Evolutionary conservation across 345 rosid species (phyloP), one percentile per base, ranked within the genome.

Genomic region (Pistacia atlantica): DNA sequence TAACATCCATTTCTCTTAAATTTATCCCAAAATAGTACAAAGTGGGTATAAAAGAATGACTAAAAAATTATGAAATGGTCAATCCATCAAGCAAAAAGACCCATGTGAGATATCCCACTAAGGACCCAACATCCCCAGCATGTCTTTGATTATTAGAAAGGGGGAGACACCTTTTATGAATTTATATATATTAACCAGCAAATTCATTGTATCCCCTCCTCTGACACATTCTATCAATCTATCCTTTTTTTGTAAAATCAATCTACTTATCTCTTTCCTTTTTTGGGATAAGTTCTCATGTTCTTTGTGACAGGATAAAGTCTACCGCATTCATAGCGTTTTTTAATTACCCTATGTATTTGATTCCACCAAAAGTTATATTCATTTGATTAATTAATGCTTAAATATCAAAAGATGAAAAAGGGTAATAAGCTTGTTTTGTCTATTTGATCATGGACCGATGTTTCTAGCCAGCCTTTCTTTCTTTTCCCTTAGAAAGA

Each of bases 51-150:
- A 42, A 75, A 3, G 4, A 54, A 63, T 17, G 37, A 3, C 35
- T 35, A 20, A 20, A 65, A 35, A 31, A 11, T 11, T 11, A 11
- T 42, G 10, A 62, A 78, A 80, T 45, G 80, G 52, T 75, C 82
- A 82, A 78, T 73, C 61, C 77, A 77, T 56, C 68, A 22, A 78
- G 64, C 76, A 75, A 78, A 77, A 45, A 76, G 82, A 63, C 76
- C 84, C 92, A 86, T 85, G 92, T 84, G 91, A 82, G 84, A 79
- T 84, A 84, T 89, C 87, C 88, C 86, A 80, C 88, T 59, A 82
- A 88, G 88, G 87, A 72, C 91, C 95, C 91, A 87, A 88, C 97
- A 88, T 85, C 85, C 80, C 88, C 78, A 80, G 84, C 79, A 37
- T 70, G 78, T 72, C 66, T 78, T 85, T 78, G 76, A 82, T 82